Evolutionary conservation across 1,139 yeast genomes (phyloP).

Genomic region (Yamadazyma atmosphaerica): DNA sequence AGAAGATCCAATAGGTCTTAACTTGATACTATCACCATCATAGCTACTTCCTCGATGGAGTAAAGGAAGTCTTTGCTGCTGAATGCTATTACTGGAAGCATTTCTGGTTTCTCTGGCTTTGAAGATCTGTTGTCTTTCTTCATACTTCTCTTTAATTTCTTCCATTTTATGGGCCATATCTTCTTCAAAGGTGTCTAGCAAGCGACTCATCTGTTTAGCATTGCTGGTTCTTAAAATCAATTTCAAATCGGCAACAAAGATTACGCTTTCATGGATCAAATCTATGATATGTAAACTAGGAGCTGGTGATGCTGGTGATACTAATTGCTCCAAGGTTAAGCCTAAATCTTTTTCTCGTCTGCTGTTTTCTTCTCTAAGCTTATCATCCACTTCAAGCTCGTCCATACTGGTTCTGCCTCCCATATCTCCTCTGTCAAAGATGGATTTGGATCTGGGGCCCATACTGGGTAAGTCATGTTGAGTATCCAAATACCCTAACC

Average conservation of each 20-base stretch:
- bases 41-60: constrained; percentile 10
- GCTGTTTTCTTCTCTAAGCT: constrained; percentile 9
- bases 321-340: constrained; percentile 51
- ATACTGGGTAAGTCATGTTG: constrained; percentile 21
- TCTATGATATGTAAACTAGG: constrained; percentile 59
- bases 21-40: constrained; percentile 8
- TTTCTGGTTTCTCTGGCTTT: constrained; percentile 8
- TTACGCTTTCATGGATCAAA: constrained; percentile 58
- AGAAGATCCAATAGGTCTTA: constrained; percentile 11
- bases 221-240: constrained; percentile 62
- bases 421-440: constrained; percentile 32
- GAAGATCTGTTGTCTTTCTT: constrained; percentile 8
- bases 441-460: constrained; percentile 39
- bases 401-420: constrained; percentile 12
- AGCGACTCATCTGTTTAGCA: constrained; percentile 55
- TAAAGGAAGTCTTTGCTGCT: constrained; percentile 6
- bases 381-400: constrained; percentile 12
- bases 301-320: constrained; percentile 51
- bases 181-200: constrained; percentile 35
- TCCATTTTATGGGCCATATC: constrained; percentile 25
- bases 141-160: constrained; percentile 9
- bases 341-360: constrained; percentile 15
- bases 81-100: constrained; percentile 5
- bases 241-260: constrained; percentile 62
- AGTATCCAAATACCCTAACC: constrained; percentile 30